Conservation (phyloP, 139 green algal species). For the Tetraselmis striata region DNA sequence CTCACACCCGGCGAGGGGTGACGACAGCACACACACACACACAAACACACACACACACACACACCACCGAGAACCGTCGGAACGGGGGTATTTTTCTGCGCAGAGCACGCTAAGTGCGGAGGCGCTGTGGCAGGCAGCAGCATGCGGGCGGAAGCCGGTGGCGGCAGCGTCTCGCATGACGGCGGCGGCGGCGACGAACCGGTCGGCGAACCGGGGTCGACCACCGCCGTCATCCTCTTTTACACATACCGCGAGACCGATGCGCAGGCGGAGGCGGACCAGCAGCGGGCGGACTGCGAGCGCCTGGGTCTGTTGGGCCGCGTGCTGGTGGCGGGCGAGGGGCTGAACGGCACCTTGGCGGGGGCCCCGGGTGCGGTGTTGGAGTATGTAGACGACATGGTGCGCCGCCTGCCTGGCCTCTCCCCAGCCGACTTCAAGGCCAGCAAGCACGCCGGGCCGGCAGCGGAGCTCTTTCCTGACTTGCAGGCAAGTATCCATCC, state of each 20-base stretch:
- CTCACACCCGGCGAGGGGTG: no score
- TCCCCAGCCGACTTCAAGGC: not conserved
- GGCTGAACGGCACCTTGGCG: slow-evolving; percentile 51
- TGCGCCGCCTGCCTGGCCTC: not conserved
- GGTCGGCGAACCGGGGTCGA: no score
- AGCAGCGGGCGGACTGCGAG: slow-evolving; percentile 15
- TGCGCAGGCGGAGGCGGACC: not conserved
- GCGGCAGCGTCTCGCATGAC: no score
- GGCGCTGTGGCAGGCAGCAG: no score
- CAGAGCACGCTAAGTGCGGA: no score
- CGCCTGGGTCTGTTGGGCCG: slow-evolving; percentile 32
- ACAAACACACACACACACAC: no score
- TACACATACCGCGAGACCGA: not conserved
- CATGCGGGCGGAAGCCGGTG: no score
- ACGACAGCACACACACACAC: no score
- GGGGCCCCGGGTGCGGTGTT: not conserved
- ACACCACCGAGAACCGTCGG: no score
- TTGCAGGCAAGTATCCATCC: not conserved
- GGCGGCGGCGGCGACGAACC: no score
- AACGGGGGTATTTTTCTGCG: no score
- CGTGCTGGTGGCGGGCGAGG: slow-evolving; percentile 49
- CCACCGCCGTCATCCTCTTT: not conserved
- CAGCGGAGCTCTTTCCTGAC: not conserved
- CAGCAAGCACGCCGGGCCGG: not conserved
- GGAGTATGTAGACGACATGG: not conserved